Evolutionary conservation across 805 yeast species (phyloP), one percentile per base, ranked within the genome.

Genomic region (Zygoascus bituminiphila): DNA sequence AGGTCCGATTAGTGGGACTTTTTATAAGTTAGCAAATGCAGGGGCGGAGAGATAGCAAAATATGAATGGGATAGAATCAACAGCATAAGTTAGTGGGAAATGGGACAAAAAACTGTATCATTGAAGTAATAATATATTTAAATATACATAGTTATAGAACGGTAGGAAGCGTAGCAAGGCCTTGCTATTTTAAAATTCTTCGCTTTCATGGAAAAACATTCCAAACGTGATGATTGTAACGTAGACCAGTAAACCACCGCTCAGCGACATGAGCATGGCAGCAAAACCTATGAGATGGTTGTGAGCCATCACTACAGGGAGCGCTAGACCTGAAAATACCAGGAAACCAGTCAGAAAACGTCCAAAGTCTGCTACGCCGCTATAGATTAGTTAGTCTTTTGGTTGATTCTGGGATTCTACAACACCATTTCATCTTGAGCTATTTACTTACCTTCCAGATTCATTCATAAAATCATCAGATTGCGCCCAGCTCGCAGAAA

Each of bases 181-280:
- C n/a, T n/a, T n/a, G n/a, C n/a, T 4, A 15, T 7, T 6, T 33
- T 53, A 70, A 51, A 64, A 69, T 50, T 72, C 75, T 26, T 71
- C 75, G 25, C 66, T 54, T 22, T 77, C 77, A 50, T 78, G 80
- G 72, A 91, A 91, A 60, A 85, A 87, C 62, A 81, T 72, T 4
- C 86, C 81, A 62, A 91, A 91, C 6, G 86, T 78, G 44, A 86
- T 83, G 26, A 91, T 88, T 5, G 96, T 83, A 5, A 81, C 76
- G 66, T 84, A 89, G 42, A 91, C 86, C 51, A 89, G 73, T 17
- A 74, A 53, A n/a, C 98, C 98, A 14, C 98, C 98, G 10, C 73
- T 49, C 26, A 86, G 75, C 42, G 95, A 84, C 81, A 91, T 81
- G 17, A 77, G 56, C 66, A 81, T 77, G 19, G 96, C 95, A 5